These are phyloP conservation scores for Panaeolus papilionaceus DNA, from an alignment of 768 basidiomycete species.

Conservation along the genomic window DNA sequence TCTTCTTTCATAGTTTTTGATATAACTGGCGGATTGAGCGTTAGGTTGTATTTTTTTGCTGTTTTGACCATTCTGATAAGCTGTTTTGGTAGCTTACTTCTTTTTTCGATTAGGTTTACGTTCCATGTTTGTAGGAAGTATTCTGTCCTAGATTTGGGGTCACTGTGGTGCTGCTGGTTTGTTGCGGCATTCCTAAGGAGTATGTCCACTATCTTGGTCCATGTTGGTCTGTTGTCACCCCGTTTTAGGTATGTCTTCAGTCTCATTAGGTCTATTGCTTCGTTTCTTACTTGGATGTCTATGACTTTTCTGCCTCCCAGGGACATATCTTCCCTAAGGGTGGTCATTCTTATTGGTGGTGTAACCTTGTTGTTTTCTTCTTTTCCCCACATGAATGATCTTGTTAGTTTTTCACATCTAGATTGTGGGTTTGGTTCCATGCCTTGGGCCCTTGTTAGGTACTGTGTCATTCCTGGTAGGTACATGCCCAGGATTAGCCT, in stretches of 20 bases:
- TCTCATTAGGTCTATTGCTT: slow-evolving; percentile 33
- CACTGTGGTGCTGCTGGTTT: slow-evolving; percentile 8
- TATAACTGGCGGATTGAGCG: slow-evolving; percentile 23
- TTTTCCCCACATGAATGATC: slow-evolving; percentile 35
- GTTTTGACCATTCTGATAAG: slow-evolving; percentile 26
- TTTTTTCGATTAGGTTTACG: slow-evolving; percentile 23
- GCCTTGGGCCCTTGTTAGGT: slow-evolving; percentile 34
- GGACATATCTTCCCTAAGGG: slow-evolving; percentile 20
- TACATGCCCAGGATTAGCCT: slow-evolving; percentile 30
- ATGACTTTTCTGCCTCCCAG: slow-evolving; percentile 34
- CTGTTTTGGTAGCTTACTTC: slow-evolving; percentile 16
- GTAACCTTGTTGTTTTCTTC: slow-evolving; percentile 11
- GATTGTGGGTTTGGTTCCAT: slow-evolving; percentile 33
- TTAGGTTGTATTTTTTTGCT: slow-evolving; percentile 29
- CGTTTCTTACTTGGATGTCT: slow-evolving; percentile 32
- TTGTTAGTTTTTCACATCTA: slow-evolving; percentile 26
- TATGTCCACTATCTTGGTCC: slow-evolving; percentile 37
- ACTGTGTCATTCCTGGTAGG: slow-evolving; percentile 34
- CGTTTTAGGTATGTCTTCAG: slow-evolving; percentile 31
- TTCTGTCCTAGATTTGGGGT: slow-evolving; percentile 20
- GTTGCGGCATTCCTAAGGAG: slow-evolving; percentile 22
- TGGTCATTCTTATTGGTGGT: slow-evolving; percentile 27
- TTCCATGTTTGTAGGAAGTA: slow-evolving; percentile 36
- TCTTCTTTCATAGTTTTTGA: slow-evolving; percentile 17
- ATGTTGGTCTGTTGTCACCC: slow-evolving; percentile 27